A percentile compares a stretch with the other conserved stretches of the same genome.
Evolutionary conservation across 1,284 basidiomycete genomes (phyloP).

Genomic region (Cystobasidiaceae sp.): DNA sequence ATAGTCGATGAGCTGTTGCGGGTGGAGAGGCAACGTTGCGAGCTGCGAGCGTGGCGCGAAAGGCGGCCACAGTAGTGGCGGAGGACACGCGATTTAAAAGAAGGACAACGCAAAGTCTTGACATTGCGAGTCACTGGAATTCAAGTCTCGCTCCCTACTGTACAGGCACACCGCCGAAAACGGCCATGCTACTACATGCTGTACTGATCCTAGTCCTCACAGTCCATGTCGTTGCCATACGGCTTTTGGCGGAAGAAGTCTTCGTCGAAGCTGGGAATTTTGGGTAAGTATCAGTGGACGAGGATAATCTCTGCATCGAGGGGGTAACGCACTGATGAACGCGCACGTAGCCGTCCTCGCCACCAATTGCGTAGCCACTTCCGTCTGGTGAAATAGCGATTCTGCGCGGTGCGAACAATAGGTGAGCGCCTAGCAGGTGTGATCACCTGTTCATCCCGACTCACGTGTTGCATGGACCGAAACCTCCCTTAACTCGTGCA

Average conservation of each 20-base stretch:
- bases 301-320: constrained; percentile 10
- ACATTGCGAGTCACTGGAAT: too few species aligned
- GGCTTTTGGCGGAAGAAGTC: constrained; percentile 82
- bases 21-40: not conserved
- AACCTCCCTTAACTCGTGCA: constrained; percentile 89
- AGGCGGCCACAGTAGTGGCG: not conserved
- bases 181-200: not conserved
- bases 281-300: not conserved
- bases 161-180: not conserved
- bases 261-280: constrained; percentile 66
- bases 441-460: constrained; percentile 44
- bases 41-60: not conserved
- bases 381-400: constrained; percentile 90
- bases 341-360: constrained; percentile 79
- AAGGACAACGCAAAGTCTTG: too few species aligned
- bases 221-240: constrained; percentile 56
- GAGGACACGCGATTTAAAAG: not conserved
- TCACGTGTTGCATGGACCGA: constrained; percentile 95
- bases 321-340: constrained; percentile 57
- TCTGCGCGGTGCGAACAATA: not conserved
- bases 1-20: too few species aligned
- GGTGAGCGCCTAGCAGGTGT: not conserved
- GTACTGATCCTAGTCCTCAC: constrained; percentile 3
- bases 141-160: too few species aligned
- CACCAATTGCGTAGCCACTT: constrained; percentile 84